Conservation (phyloP, 345 rosid genomes). For the Citrus cavaleriei region DNA sequence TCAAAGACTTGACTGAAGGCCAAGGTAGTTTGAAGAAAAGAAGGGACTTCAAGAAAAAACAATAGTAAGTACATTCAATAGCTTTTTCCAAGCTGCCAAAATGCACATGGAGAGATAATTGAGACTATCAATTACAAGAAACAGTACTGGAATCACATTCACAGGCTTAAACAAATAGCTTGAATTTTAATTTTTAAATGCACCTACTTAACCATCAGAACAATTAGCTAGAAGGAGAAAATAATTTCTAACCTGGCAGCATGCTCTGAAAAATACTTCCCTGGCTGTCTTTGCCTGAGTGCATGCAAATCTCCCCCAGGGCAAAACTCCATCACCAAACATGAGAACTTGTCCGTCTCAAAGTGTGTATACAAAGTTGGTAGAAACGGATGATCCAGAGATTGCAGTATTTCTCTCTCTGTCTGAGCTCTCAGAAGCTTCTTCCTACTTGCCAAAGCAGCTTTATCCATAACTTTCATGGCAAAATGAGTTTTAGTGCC, state of each 20-base stretch:
- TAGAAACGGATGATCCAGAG: conserved; percentile 86
- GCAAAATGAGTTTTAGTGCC: conserved; percentile 73
- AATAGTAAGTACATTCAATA: neutral
- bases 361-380: conserved; percentile 85
- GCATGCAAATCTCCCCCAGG: conserved; percentile 95
- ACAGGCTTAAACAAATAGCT: neutral
- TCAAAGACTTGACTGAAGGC: neutral
- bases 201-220: neutral
- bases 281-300: conserved; percentile 79
- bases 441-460: conserved; percentile 66
- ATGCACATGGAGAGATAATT: neutral
- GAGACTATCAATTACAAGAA: neutral
- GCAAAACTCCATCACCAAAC: conserved; percentile 96
- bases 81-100: neutral
- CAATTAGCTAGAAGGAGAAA: neutral
- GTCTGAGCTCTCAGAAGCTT: conserved; percentile 90
- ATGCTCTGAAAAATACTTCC: conserved; percentile 79
- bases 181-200: neutral
- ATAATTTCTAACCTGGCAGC: conserved; percentile 65
- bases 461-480: conserved; percentile 81
- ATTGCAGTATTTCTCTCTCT: conserved; percentile 81
- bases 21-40: neutral
- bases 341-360: conserved; percentile 73
- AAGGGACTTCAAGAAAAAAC: neutral
- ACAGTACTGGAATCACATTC: neutral